Evolutionary conservation across 495 filamentous ascomycete genomes (phyloP).

Genomic region (Acidiella bohemica): DNA sequence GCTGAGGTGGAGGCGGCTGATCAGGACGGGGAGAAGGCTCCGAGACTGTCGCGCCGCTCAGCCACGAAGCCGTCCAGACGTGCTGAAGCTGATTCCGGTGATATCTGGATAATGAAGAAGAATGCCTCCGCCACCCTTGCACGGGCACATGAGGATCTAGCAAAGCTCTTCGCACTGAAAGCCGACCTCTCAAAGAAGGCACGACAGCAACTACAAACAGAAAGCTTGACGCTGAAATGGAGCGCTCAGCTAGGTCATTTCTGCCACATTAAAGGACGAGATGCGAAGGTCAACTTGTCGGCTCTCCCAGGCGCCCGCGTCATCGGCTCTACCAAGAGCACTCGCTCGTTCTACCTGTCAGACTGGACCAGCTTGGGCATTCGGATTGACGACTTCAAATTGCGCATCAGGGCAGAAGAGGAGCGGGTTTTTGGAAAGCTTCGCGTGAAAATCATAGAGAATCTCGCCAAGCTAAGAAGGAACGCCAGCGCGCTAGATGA

Average conservation of each 20-base stretch:
- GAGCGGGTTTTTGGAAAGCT: constrained; percentile 55
- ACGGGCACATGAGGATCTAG: constrained; percentile 52
- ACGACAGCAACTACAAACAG: constrained; percentile 35
- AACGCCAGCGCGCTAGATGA: constrained; percentile 85
- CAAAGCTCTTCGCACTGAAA: constrained; percentile 45
- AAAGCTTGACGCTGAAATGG: constrained; percentile 60
- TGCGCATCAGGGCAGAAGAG: constrained; percentile 70
- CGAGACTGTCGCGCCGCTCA: constrained; percentile 1
- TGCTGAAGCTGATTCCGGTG: constrained; percentile 23
- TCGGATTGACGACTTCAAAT: constrained; percentile 54
- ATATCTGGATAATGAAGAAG: constrained; percentile 78
- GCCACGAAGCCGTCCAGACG: constrained; percentile 7
- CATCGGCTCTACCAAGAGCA: constrained; percentile 67
- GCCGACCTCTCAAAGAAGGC: constrained; percentile 44
- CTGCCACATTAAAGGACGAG: constrained; percentile 79
- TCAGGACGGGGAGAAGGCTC: constrained; percentile 23
- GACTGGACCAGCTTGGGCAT: constrained; percentile 72
- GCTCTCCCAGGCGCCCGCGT: constrained; percentile 40
- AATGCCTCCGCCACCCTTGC: constrained; percentile 51
- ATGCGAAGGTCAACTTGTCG: constrained; percentile 38
- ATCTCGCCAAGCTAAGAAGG: constrained; percentile 67
- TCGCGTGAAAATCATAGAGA: constrained; percentile 59
- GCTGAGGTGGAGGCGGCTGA: constrained; percentile 52
- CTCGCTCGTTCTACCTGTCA: constrained; percentile 68
- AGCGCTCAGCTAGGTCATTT: constrained; percentile 73